phyloP scores from a whole-genome alignment of 2,329 filamentous ascomycete genomes.

The Alternaria burnsii region DNA sequence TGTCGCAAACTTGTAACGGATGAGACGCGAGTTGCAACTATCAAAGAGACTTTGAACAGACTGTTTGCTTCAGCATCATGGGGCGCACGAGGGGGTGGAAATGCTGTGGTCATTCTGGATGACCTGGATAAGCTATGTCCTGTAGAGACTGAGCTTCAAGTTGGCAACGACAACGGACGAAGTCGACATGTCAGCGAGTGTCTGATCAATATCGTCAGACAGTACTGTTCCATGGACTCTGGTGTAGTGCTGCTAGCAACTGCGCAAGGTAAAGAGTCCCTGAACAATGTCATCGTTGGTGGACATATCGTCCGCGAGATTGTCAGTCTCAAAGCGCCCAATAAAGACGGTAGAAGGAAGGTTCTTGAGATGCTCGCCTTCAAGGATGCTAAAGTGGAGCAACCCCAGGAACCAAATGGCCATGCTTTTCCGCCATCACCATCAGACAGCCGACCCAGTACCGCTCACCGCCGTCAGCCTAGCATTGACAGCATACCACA shows the following conservation, averaged over 20 bases:
- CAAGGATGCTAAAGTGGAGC: constrained; percentile 46
- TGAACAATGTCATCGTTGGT: constrained; percentile 90
- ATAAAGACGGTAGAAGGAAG: constrained; percentile 85
- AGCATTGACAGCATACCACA: constrained; percentile 45
- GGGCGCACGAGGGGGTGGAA: constrained; percentile 87
- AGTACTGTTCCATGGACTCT: constrained; percentile 82
- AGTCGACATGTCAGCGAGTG: constrained; percentile 93
- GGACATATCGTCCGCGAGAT: constrained; percentile 94
- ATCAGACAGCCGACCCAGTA: constrained; percentile 56
- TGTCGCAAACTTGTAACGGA: constrained; percentile 89
- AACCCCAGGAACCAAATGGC: constrained; percentile 31
- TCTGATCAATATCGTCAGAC: constrained; percentile 80
- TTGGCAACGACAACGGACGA: constrained; percentile 90
- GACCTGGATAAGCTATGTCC: constrained; percentile 94
- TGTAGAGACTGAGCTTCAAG: constrained; percentile 91
- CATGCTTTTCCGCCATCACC: constrained; percentile 55
- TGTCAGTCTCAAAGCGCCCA: constrained; percentile 85
- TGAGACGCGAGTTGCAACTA: constrained; percentile 85
- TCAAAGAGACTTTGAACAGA: constrained; percentile 86
- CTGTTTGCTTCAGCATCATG: constrained; percentile 90
- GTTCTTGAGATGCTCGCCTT: constrained; percentile 82
- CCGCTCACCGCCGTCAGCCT: constrained; percentile 55
- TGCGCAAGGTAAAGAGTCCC: constrained; percentile 88
- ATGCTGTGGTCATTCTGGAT: constrained; percentile 85
- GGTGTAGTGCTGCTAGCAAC: constrained; percentile 89